Base-by-base conservation (phyloP, 2,329 filamentous ascomycete genomes). In the Proliferodiscus dingleyae region DNA sequence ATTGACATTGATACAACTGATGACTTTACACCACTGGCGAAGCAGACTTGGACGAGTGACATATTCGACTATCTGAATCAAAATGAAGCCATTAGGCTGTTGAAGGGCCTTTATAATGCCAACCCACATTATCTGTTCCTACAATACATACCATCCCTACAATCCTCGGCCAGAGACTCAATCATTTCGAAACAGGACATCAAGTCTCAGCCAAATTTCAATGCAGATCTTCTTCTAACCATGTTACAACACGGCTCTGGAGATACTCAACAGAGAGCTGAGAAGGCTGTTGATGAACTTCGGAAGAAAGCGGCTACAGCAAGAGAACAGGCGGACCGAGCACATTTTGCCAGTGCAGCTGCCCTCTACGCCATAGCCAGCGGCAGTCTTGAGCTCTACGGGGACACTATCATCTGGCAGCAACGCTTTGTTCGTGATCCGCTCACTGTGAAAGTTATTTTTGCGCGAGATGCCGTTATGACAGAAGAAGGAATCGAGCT, bases 351-450 rank as follows among this genome's bases (percentile, higher is more conserved):
- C 2, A 50, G 57, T 8, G 56, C 59, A 11, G 60, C 60, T 2
- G 19, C 64, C 11, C 45, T 50, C 23, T 64, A 53, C 46, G 59
- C 65, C 10, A 56, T 62, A 3, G 62, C 62, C 13, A 67, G 61
- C 37, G 61, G 62, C 2, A 66, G 59, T 8, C 43, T 66, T 1
- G 47, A 58, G 1, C 13, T 67, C 2, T 60, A 61, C 16, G 53
- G 51, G 16, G 57, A 65, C 5, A 58, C 60, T 1, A 28, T 68
- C 2, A 26, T 58, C 2, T 70, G 67, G 68, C 52, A 61, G 1
- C 62, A 58, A 5, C 58, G 64, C 2, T 70, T 62, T 45, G 54
- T 64, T n/a, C 61, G 61, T 19, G 68, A 70, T 54, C 59, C 63
- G 5, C 39, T 59, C 18, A 64, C 62, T 3, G 50, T 56, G 3